These are phyloP conservation scores for Phytophthora sojae DNA, from an alignment of 352 stramenopile genomes.

Conservation along the genomic window DNA sequence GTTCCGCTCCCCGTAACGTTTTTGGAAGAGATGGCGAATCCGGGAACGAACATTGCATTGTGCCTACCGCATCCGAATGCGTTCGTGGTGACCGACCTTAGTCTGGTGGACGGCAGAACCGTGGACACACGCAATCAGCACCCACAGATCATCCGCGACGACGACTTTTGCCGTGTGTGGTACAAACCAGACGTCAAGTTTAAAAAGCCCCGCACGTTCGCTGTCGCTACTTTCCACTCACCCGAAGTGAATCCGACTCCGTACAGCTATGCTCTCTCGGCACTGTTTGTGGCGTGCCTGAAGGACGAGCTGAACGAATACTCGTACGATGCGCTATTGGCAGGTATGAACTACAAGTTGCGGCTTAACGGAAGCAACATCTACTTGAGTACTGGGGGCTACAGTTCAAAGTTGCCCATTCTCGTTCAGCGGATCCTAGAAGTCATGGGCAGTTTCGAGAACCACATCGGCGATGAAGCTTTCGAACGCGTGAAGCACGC, in stretches of 20 bases:
- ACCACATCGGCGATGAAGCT: constrained; percentile 38
- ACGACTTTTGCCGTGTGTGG: constrained; percentile 59
- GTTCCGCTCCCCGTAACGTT: constrained; percentile 33
- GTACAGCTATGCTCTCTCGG: constrained; percentile 64
- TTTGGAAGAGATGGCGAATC: constrained; percentile 32
- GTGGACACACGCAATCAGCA: constrained; percentile 30
- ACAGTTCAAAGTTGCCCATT: constrained; percentile 53
- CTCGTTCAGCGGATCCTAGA: constrained; percentile 52
- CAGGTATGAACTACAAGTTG: constrained; percentile 68
- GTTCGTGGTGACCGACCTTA: constrained; percentile 30
- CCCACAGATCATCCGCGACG: constrained; percentile 45
- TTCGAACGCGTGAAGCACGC: constrained; percentile 57
- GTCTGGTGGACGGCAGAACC: constrained; percentile 21
- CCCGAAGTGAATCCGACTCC: constrained; percentile 58
- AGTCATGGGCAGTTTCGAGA: constrained; percentile 40
- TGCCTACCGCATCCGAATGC: constrained; percentile 48
- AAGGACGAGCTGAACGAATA: constrained; percentile 85
- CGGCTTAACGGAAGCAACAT: constrained; percentile 48
- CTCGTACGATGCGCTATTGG: constrained; percentile 69
- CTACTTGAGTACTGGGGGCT: constrained; percentile 53
- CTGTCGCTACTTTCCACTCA: constrained; percentile 72
- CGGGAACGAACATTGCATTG: constrained; percentile 45
- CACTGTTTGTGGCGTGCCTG: constrained; percentile 70
- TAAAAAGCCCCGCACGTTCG: constrained; percentile 87
- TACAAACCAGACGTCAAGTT: constrained; percentile 89